Conservation (phyloP, 2,329 filamentous ascomycete genomes). For the Xylariaceae sp. region DNA sequence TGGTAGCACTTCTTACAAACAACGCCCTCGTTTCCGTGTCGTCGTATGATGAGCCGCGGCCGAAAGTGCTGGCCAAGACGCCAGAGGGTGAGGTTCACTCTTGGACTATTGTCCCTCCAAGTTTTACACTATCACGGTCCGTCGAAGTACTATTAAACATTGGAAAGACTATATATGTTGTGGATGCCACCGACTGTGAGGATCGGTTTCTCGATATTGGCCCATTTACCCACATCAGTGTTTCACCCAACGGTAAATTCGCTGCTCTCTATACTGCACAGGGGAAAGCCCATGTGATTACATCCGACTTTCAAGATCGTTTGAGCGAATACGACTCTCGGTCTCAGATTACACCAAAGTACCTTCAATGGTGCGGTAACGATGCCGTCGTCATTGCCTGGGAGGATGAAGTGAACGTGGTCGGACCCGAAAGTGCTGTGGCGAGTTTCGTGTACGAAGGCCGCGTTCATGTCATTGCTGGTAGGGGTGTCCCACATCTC, state of each 20-base stretch:
- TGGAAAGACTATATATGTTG: slow-evolving; percentile 80
- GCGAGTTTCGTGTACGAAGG: slow-evolving; percentile 88
- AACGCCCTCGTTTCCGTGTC: slow-evolving; percentile 88
- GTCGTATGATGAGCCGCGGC: slow-evolving; percentile 88
- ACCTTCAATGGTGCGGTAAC: slow-evolving; percentile 95
- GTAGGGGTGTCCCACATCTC: slow-evolving; percentile 52
- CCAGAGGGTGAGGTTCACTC: slow-evolving; percentile 82
- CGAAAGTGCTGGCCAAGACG: slow-evolving; percentile 77
- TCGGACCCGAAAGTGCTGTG: slow-evolving; percentile 82
- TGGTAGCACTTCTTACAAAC: slow-evolving; percentile 89
- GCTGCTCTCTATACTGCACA: slow-evolving; percentile 86
- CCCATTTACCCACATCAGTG: slow-evolving; percentile 87
- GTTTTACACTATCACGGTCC: slow-evolving; percentile 86
- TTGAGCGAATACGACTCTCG: slow-evolving; percentile 91
- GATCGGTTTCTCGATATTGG: slow-evolving; percentile 91
- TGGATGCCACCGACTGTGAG: slow-evolving; percentile 89
- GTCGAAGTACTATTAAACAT: slow-evolving; percentile 93
- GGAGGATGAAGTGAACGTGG: slow-evolving; percentile 96
- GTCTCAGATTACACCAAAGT: slow-evolving; percentile 82
- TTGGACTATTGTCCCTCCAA: slow-evolving; percentile 88
- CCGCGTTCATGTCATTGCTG: slow-evolving; percentile 85
- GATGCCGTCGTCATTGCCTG: slow-evolving; percentile 93
- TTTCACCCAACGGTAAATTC: slow-evolving; percentile 90
- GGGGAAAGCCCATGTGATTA: slow-evolving; percentile 89
- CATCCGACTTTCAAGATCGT: slow-evolving; percentile 91